These are phyloP conservation scores for Carallia pectinifolia DNA, from an alignment of 345 rosid species.

Conservation along the genomic window DNA sequence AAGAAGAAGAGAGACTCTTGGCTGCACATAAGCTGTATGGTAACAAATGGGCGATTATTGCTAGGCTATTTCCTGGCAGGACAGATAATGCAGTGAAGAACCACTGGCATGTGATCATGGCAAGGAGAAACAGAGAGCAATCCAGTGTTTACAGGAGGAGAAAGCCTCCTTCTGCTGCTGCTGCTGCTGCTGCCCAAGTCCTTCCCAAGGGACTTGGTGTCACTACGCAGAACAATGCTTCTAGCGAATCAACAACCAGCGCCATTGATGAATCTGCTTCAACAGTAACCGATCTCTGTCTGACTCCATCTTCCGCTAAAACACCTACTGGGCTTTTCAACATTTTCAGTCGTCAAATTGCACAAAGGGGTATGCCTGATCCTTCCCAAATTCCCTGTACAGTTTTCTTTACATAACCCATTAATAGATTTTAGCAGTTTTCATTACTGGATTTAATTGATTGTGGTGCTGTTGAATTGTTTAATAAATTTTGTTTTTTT, in stretches of 20 bases:
- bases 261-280: slow-evolving; percentile 49
- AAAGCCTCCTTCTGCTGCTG: slow-evolving; percentile 30
- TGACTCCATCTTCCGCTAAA: slow-evolving; percentile 50
- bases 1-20: slow-evolving; percentile 78
- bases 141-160: slow-evolving; percentile 48
- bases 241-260: slow-evolving; percentile 47
- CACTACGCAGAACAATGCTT: slow-evolving; percentile 27
- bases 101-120: slow-evolving; percentile 97
- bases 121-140: slow-evolving; percentile 75
- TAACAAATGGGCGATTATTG: slow-evolving; percentile 91
- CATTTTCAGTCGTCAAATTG: slow-evolving; percentile 18
- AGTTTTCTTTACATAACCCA: not conserved
- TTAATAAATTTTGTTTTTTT: not conserved
- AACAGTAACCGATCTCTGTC: slow-evolving; percentile 59
- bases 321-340: slow-evolving; percentile 19
- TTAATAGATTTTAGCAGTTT: too few relatives aligned
- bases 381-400: not conserved
- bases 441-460: too few relatives aligned
- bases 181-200: slow-evolving; percentile 14
- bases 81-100: slow-evolving; percentile 96
- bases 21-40: slow-evolving; percentile 74
- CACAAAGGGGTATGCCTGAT: slow-evolving; percentile 33
- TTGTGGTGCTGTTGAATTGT: too few relatives aligned
- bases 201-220: slow-evolving; percentile 15
- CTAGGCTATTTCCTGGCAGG: slow-evolving; percentile 81